Base-by-base conservation (phyloP, 108 stramenopile genomes). In the Chaetoceros tenuissimus region DNA sequence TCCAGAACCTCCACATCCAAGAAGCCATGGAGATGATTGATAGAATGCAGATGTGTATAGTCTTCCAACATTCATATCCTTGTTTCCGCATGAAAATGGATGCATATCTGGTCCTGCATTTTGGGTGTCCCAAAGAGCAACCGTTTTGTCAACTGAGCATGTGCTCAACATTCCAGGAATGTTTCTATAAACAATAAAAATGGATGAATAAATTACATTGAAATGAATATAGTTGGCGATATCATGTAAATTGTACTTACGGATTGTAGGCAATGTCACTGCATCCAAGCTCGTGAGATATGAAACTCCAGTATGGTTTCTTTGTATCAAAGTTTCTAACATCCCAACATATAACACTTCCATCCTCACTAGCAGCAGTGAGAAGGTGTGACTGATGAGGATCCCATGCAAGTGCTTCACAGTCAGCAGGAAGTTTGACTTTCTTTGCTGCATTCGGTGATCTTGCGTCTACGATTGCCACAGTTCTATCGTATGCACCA, bases 111-210 rank as follows among this genome's bases (percentile, higher is more conserved):
- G 56, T 26, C 64, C 65, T 46, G 61, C 60, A 46, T 68, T 66
- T 23, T 71, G 62, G 3, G 84, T 81, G 66, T 98, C 94, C 97
- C 97, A 98, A n/a, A 98, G 52, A 27, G 81, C 78, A 46, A 96
- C 94, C 8, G 85, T 89, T 67, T 92, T 92, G 77, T 98, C 94
- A 17, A 79, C 69, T 3, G 91, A 78, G 49, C 82, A 85, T 1
- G 95, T 95, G 25, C 85, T 81, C 61, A 98, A 61, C 79, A 98
- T 78, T 25, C 96, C 96, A 24, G 86, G 84, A 22, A 94, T 84
- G 43, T 66, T 55, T 30, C 83, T 84, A 62, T 28, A 44, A 28
- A 20, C 27, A 40, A 8, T 31, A 67, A 28, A 58, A 19, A 24
- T 8, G 24, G 17, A 46, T 53, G 28, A 18, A 55, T 3, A 20